A percentile compares a stretch with the other conserved stretches of the same genome.
These are phyloP conservation scores for Pythium biforme DNA, from an alignment of 352 stramenopile genomes.

Conservation along the genomic window DNA sequence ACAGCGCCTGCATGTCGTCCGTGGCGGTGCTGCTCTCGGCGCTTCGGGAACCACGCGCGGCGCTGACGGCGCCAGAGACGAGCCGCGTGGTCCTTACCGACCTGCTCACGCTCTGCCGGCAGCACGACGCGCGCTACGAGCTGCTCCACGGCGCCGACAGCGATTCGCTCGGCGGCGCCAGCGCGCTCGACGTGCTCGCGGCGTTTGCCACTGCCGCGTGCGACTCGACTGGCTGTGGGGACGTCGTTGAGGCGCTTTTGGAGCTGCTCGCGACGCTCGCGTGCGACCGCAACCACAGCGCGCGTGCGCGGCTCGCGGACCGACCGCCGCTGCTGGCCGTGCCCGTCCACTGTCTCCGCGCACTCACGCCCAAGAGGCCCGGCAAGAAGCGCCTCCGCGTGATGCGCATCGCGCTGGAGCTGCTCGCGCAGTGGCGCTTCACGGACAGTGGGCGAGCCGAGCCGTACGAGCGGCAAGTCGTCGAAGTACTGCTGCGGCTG, in stretches of 20 bases:
- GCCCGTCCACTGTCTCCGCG: slow-evolving; percentile 24
- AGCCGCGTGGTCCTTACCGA: slow-evolving; percentile 32
- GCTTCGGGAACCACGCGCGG: slow-evolving; percentile 34
- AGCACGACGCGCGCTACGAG: slow-evolving; percentile 34
- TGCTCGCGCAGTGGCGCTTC: slow-evolving; percentile 34
- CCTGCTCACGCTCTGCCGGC: slow-evolving; percentile 38
- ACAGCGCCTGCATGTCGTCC: slow-evolving; percentile 35
- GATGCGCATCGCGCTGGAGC: slow-evolving; percentile 43
- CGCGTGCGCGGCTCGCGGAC: slow-evolving; percentile 5
- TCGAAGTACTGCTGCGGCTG: slow-evolving; percentile 32
- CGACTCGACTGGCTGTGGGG: background rate
- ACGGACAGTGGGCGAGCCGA: slow-evolving; percentile 9
- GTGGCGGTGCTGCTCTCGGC: slow-evolving; percentile 40
- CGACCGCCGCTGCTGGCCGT: slow-evolving; percentile 28
- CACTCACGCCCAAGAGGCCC: slow-evolving; percentile 17
- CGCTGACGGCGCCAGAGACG: slow-evolving; percentile 16
- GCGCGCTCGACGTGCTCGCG: slow-evolving; percentile 29
- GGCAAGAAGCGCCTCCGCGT: slow-evolving; percentile 37
- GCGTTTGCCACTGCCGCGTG: slow-evolving; percentile 21
- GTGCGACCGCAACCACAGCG: slow-evolving; percentile 24
- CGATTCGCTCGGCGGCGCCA: slow-evolving; percentile 2
- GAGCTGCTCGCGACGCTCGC: slow-evolving; percentile 42
- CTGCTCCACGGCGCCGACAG: slow-evolving; percentile 22
- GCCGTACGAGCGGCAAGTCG: slow-evolving; percentile 8
- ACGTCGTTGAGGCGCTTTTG: slow-evolving; percentile 39